Conservation (phyloP, 805 yeast genomes). For the Komagataella populi region DNA sequence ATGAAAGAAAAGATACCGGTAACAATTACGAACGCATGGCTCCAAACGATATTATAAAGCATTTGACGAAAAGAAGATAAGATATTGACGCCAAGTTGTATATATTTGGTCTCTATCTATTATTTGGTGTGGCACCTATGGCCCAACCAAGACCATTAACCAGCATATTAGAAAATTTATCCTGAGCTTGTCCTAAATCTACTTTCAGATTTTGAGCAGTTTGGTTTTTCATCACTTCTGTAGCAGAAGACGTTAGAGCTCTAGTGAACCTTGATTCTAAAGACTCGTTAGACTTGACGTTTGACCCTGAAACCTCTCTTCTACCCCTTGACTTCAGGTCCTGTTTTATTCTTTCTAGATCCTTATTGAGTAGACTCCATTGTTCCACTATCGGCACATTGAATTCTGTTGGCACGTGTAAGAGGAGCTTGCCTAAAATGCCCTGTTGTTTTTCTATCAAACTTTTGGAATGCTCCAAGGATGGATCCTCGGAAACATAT, state of each 20-base stretch:
- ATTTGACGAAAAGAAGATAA: neutral
- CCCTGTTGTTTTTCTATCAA: constrained; percentile 36
- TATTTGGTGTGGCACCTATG: constrained; percentile 23
- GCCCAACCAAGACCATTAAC: constrained; percentile 41
- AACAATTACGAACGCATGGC: neutral
- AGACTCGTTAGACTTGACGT: neutral
- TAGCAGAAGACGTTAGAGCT: constrained; percentile 10
- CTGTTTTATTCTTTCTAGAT: constrained; percentile 17
- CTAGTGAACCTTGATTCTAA: constrained; percentile 10
- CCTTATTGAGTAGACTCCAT: constrained; percentile 41
- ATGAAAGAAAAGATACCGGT: neutral
- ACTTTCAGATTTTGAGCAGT: constrained; percentile 10
- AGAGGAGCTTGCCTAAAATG: constrained; percentile 37
- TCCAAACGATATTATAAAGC: neutral
- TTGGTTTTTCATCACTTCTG: constrained; percentile 8
- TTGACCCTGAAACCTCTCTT: neutral
- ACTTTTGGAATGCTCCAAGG: constrained; percentile 15
- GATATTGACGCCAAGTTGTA: neutral
- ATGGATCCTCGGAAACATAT: constrained; percentile 16
- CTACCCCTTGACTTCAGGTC: constrained; percentile 9
- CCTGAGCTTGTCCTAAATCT: neutral
- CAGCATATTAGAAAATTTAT: constrained; percentile 23
- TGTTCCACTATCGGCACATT: constrained; percentile 42
- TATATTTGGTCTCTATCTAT: neutral
- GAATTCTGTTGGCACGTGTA: constrained; percentile 40